Evolutionary conservation across 306 rosid genomes (phyloP).

Genomic region (Purshia tridentata): DNA sequence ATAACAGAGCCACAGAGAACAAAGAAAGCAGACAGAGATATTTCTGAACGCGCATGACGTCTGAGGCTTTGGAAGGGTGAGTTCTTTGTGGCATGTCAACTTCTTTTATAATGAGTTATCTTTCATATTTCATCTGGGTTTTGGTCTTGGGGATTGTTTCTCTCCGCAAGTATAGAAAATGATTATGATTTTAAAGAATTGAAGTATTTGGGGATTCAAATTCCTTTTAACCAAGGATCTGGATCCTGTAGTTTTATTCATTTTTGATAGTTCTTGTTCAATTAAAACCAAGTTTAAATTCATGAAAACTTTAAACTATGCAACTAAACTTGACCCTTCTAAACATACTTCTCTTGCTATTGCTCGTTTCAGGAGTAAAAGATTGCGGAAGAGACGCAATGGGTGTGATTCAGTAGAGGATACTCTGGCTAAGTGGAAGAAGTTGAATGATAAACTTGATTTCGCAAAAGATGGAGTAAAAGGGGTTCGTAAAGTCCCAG

Average conservation of each 20-base stretch:
- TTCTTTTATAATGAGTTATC: neutral
- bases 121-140: neutral
- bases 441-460: conserved; percentile 35
- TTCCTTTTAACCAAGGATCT: neutral
- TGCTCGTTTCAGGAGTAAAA: conserved; percentile 41
- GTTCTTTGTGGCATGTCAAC: conserved; percentile 8
- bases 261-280: neutral
- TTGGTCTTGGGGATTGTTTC: too few relatives aligned
- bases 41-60: conserved; percentile 27
- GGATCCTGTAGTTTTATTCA: too few relatives aligned
- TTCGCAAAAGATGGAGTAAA: conserved; percentile 38
- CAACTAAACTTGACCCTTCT: too few relatives aligned
- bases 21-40: neutral
- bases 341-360: too few relatives aligned
- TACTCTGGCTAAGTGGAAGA: conserved; percentile 68
- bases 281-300: neutral
- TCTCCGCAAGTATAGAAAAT: too few relatives aligned
- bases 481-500: conserved; percentile 37
- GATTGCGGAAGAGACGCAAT: conserved; percentile 47
- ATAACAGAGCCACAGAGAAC: neutral
- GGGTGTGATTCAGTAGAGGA: conserved; percentile 48
- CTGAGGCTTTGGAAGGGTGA: conserved; percentile 35
- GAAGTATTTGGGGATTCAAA: neutral
- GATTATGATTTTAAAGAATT: neutral
- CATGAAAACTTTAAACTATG: neutral